Evolutionary conservation across 495 filamentous ascomycete species (phyloP), one percentile per base, ranked within the genome.

Genomic region (Aspergillus mulundensis): DNA sequence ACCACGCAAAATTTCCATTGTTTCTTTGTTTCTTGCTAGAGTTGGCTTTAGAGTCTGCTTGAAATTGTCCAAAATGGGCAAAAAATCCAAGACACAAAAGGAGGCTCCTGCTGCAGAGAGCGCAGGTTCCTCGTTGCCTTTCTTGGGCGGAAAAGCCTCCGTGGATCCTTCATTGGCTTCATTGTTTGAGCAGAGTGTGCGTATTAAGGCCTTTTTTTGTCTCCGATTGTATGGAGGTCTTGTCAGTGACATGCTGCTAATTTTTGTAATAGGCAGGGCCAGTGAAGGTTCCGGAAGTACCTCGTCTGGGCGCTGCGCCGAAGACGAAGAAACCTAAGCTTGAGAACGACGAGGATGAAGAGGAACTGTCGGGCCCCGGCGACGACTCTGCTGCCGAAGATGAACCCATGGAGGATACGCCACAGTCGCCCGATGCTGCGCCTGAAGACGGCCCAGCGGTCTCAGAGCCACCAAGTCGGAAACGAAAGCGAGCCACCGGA

Each of bases 131-230:
- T 59, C 60, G 42, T 53, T 72, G 55, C 65, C 75, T 24, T 68
- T 79, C 47, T 59, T 78, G 16, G 64, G 65, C 23, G 66, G 64
- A 51, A 69, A 66, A 21, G 66, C 70, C 23, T 54, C 80, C 58
- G 77, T 95, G 60, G 89, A 97, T 74, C 87, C 89, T 58, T 71
- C 78, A 50, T 65, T 97, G 60, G 84, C 87, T 58, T 87, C 88
- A 46, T 79, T 97, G 23, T 97, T 97, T 71, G 79, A 87, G 25
- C 77, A 81, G 24, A 93, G 89, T 75, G 91, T 94, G 77, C 70
- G 87, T 81, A 11, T 57, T 46, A 20, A 36, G 24, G 16, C n/a
- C 1, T 50, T 48, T 58, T 0, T 14, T 55, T 73, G 4, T 14
- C 18, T 2, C 7, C 19, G 18, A 19, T 15, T n/a, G 47, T 23